Conservation (phyloP, 768 basidiomycete species). For the Amanita brunnescens region DNA sequence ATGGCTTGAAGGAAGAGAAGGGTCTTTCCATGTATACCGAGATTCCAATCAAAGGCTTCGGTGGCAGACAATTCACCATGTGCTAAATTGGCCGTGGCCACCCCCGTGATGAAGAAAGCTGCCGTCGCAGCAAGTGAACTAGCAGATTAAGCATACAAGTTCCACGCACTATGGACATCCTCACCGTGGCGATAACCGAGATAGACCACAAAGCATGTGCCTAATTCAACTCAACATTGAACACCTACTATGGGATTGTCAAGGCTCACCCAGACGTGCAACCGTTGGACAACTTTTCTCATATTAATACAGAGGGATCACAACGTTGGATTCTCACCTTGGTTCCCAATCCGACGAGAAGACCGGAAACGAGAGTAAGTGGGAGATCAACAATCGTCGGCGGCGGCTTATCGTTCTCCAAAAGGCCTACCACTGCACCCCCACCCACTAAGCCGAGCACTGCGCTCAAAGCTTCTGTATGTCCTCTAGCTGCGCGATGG, state of each 20-base stretch:
- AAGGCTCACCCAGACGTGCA: constrained; percentile 52
- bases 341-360: constrained; percentile 50
- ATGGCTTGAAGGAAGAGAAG: constrained; percentile 33
- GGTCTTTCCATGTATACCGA: constrained; percentile 25
- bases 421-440: constrained; percentile 33
- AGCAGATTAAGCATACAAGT: constrained; percentile 7
- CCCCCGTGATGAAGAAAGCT: constrained; percentile 42
- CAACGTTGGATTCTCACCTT: constrained; percentile 28
- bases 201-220: constrained; percentile 57
- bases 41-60: constrained; percentile 29
- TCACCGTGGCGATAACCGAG: constrained; percentile 47
- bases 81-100: constrained; percentile 32
- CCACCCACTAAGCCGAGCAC: constrained; percentile 41
- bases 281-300: constrained; percentile 43
- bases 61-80: constrained; percentile 26
- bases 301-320: constrained; percentile 5
- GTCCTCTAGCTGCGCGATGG: constrained; percentile 39
- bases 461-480: constrained; percentile 31
- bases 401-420: constrained; percentile 28
- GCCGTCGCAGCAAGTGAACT: constrained; percentile 49
- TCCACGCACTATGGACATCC: constrained; percentile 10
- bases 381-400: constrained; percentile 18
- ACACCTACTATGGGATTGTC: not conserved
- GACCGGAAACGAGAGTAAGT: constrained; percentile 35
- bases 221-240: constrained; percentile 20